Percentiles rank a stretch among this genome's conserved stretches.
These are phyloP conservation scores for Calonectria pseudoturangicola DNA, from an alignment of 2,329 filamentous ascomycete genomes.

Conservation along the genomic window DNA sequence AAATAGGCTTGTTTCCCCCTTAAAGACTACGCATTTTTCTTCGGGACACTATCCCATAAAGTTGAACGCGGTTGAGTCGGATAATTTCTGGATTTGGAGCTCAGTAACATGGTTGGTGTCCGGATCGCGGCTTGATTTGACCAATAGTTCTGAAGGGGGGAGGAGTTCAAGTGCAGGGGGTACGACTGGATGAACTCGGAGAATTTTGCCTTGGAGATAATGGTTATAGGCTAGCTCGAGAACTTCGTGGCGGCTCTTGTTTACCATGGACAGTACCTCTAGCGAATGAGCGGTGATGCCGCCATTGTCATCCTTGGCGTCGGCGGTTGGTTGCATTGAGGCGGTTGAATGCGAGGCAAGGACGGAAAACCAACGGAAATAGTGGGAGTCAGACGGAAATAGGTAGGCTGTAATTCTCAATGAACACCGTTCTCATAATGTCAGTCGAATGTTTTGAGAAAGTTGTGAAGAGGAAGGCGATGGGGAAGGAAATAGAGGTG, in stretches of 20 bases:
- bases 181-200: constrained; percentile 17
- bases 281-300: constrained; percentile 6
- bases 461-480: not conserved
- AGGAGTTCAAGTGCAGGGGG: constrained; percentile 43
- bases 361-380: constrained; percentile 3
- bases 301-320: not conserved
- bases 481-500: not conserved
- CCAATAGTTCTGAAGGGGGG: constrained; percentile 38
- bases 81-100: constrained; percentile 40
- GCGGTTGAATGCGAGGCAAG: not conserved
- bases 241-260: constrained; percentile 27
- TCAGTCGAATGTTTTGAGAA: not conserved
- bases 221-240: constrained; percentile 44
- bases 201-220: constrained; percentile 40
- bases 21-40: constrained; percentile 49
- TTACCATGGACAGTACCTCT: constrained; percentile 9
- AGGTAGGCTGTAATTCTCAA: not conserved
- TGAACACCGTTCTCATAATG: too few species aligned
- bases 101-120: constrained; percentile 34
- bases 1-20: constrained; percentile 47
- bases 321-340: constrained; percentile 6
- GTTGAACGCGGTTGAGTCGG: constrained; percentile 46
- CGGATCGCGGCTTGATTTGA: constrained; percentile 34
- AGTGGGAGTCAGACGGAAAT: not conserved
- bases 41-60: constrained; percentile 50